Base-by-base conservation (phyloP, 179 eudicot genomes). In the Carnegiea gigantea region DNA sequence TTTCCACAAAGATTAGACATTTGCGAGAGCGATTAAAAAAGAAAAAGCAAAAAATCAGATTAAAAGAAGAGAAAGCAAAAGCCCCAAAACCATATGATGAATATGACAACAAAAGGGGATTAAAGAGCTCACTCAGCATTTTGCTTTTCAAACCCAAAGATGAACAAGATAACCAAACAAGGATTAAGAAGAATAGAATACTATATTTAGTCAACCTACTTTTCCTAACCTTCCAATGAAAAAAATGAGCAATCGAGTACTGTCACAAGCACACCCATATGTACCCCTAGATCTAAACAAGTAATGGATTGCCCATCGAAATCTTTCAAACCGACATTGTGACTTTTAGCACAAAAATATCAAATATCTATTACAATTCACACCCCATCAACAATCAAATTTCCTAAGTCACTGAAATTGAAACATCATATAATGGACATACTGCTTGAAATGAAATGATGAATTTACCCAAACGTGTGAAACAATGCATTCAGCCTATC, bases 1-100 rank as follows among this genome's bases (percentile, higher is more conserved):
- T 68, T 71, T 24, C 60, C 30, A 71, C 46, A 60, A 64, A 75
- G 81, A 81, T 73, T 67, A 60, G 26, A 82, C 71, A 84, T 75
- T 73, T 76, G 51, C 54, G 70, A 81, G 74, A 78, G n/a, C 64
- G 75, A 77, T n/a, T 40, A 28, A 51, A 64, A 84, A 81, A 78
- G 83, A 76, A 80, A 88, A 84, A 84, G 85, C 76, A 72, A 53
- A 78, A 71, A 53, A 75, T 46, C 17, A 18, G 59, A 80, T 78
- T 40, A 86, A 86, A 86, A 86, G 83, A 88, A 79, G 87, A 81
- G 80, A 88, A 88, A 88, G 89, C 82, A 83, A 88, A 86, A 88
- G 90, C 78, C 79, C 46, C 23, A 78, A 78, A 80, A 72, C 86
- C 83, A 85, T 82, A 86, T 84, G 86, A 88, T 86, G 86, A 85